A percentile compares a stretch with the other conserved stretches of the same genome.
Conservation (phyloP, 2,329 filamentous ascomycete genomes). For the Drechslerella dactyloides region DNA sequence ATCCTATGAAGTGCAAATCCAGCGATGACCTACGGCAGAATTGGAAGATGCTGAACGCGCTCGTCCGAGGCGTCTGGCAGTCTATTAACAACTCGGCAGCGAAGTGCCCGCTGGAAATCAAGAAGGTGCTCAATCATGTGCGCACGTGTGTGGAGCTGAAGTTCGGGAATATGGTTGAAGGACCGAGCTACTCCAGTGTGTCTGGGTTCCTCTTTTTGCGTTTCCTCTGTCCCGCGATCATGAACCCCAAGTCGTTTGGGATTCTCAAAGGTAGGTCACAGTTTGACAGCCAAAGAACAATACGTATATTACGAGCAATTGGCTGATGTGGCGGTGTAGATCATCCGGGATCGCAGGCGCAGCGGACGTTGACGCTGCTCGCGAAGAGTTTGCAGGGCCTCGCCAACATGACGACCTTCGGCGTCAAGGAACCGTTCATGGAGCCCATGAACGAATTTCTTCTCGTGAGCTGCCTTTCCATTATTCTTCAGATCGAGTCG, state of each 20-base stretch:
- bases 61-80: conserved; percentile 67
- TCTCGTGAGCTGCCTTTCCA: conserved; percentile 34
- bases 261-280: conserved; percentile 67
- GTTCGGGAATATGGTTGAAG: conserved; percentile 71
- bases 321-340: conserved; percentile 59
- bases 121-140: conserved; percentile 71
- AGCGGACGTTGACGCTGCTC: conserved; percentile 70
- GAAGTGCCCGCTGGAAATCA: conserved; percentile 69
- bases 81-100: conserved; percentile 66
- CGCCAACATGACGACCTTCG: conserved; percentile 72
- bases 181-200: conserved; percentile 72
- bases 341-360: conserved; percentile 69
- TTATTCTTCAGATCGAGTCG: not conserved
- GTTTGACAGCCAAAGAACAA: conserved; percentile 6
- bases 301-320: not conserved
- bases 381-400: conserved; percentile 73
- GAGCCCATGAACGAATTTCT: conserved; percentile 74
- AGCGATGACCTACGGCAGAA: conserved; percentile 69
- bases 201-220: conserved; percentile 73
- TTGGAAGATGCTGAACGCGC: conserved; percentile 68
- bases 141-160: conserved; percentile 72
- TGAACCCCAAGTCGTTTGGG: conserved; percentile 73
- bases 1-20: conserved; percentile 76
- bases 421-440: conserved; percentile 75
- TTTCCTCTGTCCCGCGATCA: conserved; percentile 73